A percentile compares a stretch with the other conserved stretches of the same genome.
Evolutionary conservation across 441 rosid species (phyloP).

Genomic region (Hura crepitans): DNA sequence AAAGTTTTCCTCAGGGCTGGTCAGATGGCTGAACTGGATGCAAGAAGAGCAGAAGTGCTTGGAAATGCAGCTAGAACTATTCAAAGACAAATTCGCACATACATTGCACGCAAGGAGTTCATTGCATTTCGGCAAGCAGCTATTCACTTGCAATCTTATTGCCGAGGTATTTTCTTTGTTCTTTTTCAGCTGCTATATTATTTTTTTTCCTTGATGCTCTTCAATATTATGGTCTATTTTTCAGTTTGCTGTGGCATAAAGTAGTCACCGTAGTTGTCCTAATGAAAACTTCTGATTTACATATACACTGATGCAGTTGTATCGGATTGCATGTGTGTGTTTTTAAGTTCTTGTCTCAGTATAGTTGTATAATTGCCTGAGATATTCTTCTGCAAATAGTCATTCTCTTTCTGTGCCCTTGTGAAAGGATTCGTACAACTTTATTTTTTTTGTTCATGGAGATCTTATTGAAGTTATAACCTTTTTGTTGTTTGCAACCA

Average conservation of each 20-base stretch:
- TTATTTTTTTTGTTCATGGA: conserved; percentile 10
- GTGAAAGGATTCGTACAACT: not conserved
- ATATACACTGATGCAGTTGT: not conserved
- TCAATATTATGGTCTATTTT: conserved; percentile 1
- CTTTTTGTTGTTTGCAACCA: conserved; percentile 24
- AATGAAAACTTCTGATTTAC: not conserved
- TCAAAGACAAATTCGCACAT: conserved; percentile 84
- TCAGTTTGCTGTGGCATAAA: conserved; percentile 11
- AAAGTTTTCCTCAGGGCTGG: conserved; percentile 99
- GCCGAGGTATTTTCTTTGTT: conserved; percentile 62
- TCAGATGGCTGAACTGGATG: conserved; percentile 99
- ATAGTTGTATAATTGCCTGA: not conserved
- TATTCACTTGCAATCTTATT: conserved; percentile 67
- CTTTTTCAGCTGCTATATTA: not conserved
- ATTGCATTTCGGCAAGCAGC: conserved; percentile 77
- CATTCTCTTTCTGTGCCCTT: not conserved
- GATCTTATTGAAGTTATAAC: conserved; percentile 20
- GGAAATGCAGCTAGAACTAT: conserved; percentile 97
- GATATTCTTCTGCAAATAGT: not conserved
- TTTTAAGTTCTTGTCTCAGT: not conserved
- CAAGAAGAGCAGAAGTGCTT: conserved; percentile 98
- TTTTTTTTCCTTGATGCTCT: conserved; percentile 12
- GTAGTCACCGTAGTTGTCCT: not conserved
- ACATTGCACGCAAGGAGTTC: conserved; percentile 86
- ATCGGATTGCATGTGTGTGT: not conserved